These are phyloP conservation scores for Maudiozyma serrabonitensis DNA, from an alignment of 805 yeast species.

Conservation along the genomic window DNA sequence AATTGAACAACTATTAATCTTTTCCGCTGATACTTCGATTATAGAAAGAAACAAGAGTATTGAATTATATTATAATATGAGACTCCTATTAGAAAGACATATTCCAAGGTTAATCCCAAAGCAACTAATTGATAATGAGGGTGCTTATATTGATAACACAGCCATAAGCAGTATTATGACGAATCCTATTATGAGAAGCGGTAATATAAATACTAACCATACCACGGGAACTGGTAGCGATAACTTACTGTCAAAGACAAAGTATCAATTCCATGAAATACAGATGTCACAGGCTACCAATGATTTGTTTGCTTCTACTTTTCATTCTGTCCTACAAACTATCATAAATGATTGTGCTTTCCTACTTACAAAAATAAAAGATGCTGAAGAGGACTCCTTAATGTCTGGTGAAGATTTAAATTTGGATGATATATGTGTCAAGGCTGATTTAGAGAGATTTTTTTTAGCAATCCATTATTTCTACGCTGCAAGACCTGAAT, in stretches of 20 bases:
- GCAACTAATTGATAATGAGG: slow-evolving; percentile 38
- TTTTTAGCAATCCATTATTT: slow-evolving; percentile 65
- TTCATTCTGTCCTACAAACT: slow-evolving; percentile 43
- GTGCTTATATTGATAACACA: background rate
- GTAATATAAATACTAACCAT: background rate
- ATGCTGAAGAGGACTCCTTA: slow-evolving; percentile 64
- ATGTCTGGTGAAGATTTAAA: slow-evolving; percentile 48
- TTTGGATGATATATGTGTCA: slow-evolving; percentile 54
- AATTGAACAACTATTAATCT: slow-evolving; percentile 53
- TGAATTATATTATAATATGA: slow-evolving; percentile 51
- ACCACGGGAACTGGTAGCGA: background rate
- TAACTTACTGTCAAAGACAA: background rate
- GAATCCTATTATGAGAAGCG: slow-evolving; percentile 1
- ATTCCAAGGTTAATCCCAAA: slow-evolving; percentile 48
- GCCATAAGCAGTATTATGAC: background rate
- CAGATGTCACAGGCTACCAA: slow-evolving; percentile 19
- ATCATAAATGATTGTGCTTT: slow-evolving; percentile 59
- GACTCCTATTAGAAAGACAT: slow-evolving; percentile 56
- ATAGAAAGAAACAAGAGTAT: slow-evolving; percentile 32
- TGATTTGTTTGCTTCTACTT: slow-evolving; percentile 31
- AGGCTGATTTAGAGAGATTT: slow-evolving; percentile 82
- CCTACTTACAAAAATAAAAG: slow-evolving; percentile 55
- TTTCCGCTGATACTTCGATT: slow-evolving; percentile 46
- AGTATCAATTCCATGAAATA: slow-evolving; percentile 7
- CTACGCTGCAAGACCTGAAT: slow-evolving; percentile 50